These are phyloP conservation scores for Pleurozium schreberi DNA, from an alignment of 225 moss, liverwort and hornwort genomes.

Conservation along the genomic window DNA sequence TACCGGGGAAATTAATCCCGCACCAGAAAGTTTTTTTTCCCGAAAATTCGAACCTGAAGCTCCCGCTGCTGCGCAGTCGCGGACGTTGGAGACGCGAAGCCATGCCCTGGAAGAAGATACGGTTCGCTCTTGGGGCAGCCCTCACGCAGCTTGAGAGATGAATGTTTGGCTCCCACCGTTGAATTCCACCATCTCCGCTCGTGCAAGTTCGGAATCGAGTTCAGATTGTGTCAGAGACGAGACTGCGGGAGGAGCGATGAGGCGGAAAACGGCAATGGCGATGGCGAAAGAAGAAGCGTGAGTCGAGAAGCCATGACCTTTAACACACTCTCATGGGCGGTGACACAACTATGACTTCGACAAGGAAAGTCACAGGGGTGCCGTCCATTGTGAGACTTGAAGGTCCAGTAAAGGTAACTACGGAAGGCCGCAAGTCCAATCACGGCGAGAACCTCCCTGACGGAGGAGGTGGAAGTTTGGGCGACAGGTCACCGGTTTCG, in stretches of 20 bases:
- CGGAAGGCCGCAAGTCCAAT: background rate
- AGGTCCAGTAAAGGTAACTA: background rate
- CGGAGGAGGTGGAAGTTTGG: no score
- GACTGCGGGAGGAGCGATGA: background rate
- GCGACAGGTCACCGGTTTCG: no score
- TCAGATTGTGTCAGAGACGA: background rate
- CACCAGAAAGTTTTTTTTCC: background rate
- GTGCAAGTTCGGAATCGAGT: background rate
- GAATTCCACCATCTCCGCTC: background rate
- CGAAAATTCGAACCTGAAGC: background rate
- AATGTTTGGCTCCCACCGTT: background rate
- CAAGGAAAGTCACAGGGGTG: background rate
- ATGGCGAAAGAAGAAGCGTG: background rate
- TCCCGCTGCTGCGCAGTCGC: background rate
- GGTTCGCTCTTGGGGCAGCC: background rate
- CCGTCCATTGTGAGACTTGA: background rate
- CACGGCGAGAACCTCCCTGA: no score
- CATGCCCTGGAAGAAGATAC: background rate
- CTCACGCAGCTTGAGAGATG: background rate
- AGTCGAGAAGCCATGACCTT: slow-evolving; percentile 6
- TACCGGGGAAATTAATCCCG: background rate
- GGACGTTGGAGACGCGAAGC: background rate
- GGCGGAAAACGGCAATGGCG: background rate
- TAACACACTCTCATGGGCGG: background rate
- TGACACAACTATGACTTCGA: background rate